Percentiles rank a stretch among this genome's conserved stretches.
Evolutionary conservation across 345 rosid species (phyloP).

Genomic region (Schrenkiella parvula): DNA sequence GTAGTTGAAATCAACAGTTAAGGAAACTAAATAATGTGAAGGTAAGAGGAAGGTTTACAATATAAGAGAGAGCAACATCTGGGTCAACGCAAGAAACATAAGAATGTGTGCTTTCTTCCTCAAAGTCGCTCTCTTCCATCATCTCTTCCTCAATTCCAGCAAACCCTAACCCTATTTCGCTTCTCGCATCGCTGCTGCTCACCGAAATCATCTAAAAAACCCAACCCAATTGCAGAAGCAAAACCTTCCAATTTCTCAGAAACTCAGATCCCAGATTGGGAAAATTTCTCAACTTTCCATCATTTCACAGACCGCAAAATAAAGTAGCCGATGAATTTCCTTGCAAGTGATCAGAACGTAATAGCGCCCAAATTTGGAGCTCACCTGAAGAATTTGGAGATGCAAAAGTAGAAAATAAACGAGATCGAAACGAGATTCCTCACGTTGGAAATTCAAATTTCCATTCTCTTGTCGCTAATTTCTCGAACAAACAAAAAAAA

Average conservation of each 20-base stretch:
- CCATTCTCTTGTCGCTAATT: constrained; percentile 15
- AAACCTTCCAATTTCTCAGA: constrained; percentile 13
- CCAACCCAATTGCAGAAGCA: constrained; percentile 24
- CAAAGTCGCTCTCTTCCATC: constrained; percentile 56
- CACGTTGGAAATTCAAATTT: constrained; percentile 21
- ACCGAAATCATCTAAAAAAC: constrained; percentile 45
- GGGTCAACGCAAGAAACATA: constrained; percentile 61
- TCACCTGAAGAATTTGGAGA: background rate
- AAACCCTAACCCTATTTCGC: constrained; percentile 45
- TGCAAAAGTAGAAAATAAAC: background rate
- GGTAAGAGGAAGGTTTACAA: constrained; percentile 43
- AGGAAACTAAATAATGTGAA: background rate
- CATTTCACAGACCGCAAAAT: constrained; percentile 19
- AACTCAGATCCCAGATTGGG: constrained; percentile 19
- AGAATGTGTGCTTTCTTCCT: constrained; percentile 63
- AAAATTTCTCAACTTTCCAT: constrained; percentile 15
- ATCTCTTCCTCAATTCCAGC: constrained; percentile 40
- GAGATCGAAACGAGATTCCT: constrained; percentile 17
- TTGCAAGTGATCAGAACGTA: constrained; percentile 15
- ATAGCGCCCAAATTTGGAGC: background rate
- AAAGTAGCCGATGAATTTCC: constrained; percentile 35
- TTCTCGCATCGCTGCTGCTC: constrained; percentile 47
- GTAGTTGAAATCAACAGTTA: constrained; percentile 19
- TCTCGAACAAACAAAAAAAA: background rate
- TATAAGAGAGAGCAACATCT: constrained; percentile 68